Conservation (phyloP, 1,139 yeast genomes). For the Pichia sp. region DNA sequence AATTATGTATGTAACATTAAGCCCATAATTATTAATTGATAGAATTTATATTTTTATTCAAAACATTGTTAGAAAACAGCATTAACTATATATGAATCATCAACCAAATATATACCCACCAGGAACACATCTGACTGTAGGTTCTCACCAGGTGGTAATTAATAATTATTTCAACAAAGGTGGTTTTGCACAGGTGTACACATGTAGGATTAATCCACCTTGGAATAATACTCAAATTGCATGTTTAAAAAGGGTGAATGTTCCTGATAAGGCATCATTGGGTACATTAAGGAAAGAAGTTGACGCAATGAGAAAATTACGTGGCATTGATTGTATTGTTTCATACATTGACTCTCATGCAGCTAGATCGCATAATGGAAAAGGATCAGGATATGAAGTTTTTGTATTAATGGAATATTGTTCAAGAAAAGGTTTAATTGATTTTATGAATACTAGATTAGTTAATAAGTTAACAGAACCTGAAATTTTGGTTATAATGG, state of each 20-base stretch:
- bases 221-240: conserved; percentile 38
- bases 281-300: conserved; percentile 70
- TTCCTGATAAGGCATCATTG: conserved; percentile 65
- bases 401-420: conserved; percentile 91
- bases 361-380: conserved; percentile 45
- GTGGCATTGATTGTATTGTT: conserved; percentile 75
- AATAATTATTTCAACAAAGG: conserved; percentile 31
- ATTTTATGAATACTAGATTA: conserved; percentile 89
- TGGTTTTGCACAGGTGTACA: conserved; percentile 56
- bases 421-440: conserved; percentile 77
- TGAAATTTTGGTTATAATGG: conserved; percentile 79
- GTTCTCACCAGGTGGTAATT: conserved; percentile 27
- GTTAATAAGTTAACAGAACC: conserved; percentile 73
- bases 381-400: conserved; percentile 62
- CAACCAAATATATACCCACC: conserved; percentile 16
- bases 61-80: background rate
- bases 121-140: conserved; percentile 28
- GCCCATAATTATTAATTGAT: no score
- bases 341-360: conserved; percentile 94
- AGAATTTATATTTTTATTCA: no score
- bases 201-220: conserved; percentile 42
- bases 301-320: conserved; percentile 74
- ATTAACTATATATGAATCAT: background rate
- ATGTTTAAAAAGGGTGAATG: conserved; percentile 70
- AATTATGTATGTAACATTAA: no score